Evolutionary conservation across 352 stramenopile genomes (phyloP).

Genomic region (Elongisporangium senticosum): DNA sequence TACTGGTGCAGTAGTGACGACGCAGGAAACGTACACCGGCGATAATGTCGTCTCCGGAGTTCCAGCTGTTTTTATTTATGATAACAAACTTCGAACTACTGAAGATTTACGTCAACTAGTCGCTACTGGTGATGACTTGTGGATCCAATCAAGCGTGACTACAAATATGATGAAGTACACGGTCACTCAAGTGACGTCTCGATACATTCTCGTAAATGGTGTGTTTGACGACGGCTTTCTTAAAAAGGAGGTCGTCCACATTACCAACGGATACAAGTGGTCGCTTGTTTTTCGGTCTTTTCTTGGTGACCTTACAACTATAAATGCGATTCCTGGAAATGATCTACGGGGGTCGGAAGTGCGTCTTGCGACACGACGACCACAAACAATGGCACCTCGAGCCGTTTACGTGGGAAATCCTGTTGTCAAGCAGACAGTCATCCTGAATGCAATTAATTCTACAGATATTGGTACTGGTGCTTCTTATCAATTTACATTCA

Average conservation of each 20-base stretch:
- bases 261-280: conserved; percentile 49
- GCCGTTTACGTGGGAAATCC: conserved; percentile 51
- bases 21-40: conserved; percentile 22
- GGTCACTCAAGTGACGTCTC: conserved; percentile 15
- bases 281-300: conserved; percentile 69
- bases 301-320: conserved; percentile 37
- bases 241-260: conserved; percentile 23
- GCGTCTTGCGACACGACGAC: conserved; percentile 37
- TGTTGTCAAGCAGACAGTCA: conserved; percentile 41
- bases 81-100: conserved; percentile 61
- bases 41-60: conserved; percentile 19
- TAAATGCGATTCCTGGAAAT: conserved; percentile 53
- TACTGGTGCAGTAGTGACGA: conserved; percentile 22
- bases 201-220: conserved; percentile 43
- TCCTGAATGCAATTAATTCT: conserved; percentile 30
- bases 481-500: conserved; percentile 50
- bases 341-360: conserved; percentile 53
- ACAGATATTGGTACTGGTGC: conserved; percentile 19
- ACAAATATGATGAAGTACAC: conserved; percentile 48
- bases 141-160: conserved; percentile 28
- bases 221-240: conserved; percentile 38
- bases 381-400: conserved; percentile 28
- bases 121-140: conserved; percentile 35
- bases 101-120: conserved; percentile 39
- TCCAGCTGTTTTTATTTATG: conserved; percentile 43